A percentile compares a stretch with the other conserved stretches of the same genome.
These are phyloP conservation scores for Haematococcus lacustris DNA, from an alignment of 139 green algal species.

Conservation along the genomic window DNA sequence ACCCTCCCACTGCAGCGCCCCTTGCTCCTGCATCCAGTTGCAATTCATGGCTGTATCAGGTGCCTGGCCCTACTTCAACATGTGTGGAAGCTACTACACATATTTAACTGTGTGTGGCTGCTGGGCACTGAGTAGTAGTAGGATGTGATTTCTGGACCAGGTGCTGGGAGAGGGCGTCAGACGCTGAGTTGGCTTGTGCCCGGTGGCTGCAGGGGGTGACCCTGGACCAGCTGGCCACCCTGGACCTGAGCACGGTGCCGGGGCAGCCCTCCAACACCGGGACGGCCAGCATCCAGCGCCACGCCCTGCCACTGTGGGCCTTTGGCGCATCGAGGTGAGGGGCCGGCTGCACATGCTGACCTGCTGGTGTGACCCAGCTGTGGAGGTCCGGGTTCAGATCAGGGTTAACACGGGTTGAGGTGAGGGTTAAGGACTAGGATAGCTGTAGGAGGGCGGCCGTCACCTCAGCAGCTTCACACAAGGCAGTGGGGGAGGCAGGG, in stretches of 20 bases:
- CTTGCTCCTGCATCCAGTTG: too few species aligned
- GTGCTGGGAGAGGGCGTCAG: too few species aligned
- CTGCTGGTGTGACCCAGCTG: background rate
- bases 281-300: background rate
- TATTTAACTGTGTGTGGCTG: too few species aligned
- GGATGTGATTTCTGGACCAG: too few species aligned
- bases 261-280: background rate
- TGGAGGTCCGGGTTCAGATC: background rate
- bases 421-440: too few species aligned
- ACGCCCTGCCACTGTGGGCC: constrained; percentile 1
- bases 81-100: too few species aligned
- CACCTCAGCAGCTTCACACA: background rate
- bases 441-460: background rate
- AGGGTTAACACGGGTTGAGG: background rate
- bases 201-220: background rate
- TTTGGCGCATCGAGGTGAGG: background rate
- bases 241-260: background rate
- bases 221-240: background rate
- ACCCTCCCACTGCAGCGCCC: too few species aligned
- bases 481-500: background rate
- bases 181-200: too few species aligned
- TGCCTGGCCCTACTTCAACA: too few species aligned
- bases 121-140: too few species aligned
- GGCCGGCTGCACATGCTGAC: background rate
- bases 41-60: too few species aligned